Percentiles rank a stretch among this genome's conserved stretches.
Evolutionary conservation across 2,329 filamentous ascomycete genomes (phyloP).

Genomic region (Stemphylium beticola): DNA sequence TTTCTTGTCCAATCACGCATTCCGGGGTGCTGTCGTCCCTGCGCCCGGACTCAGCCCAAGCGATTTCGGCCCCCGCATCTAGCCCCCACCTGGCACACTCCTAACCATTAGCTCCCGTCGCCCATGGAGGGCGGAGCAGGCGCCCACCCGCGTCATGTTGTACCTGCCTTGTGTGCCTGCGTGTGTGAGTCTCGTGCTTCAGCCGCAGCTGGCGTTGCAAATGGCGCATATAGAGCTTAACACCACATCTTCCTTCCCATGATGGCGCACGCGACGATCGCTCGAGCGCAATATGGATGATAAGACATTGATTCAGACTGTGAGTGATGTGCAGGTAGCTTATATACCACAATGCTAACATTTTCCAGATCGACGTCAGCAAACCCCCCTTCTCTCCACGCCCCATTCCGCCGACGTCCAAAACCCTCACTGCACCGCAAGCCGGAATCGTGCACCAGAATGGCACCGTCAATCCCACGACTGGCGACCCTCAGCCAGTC

Average conservation of each 20-base stretch:
- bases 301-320: conserved; percentile 11
- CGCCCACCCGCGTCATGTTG: conserved; percentile 1
- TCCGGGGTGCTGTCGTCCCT: not conserved
- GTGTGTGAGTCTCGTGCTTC: conserved; percentile 9
- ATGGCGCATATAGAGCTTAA: conserved; percentile 5
- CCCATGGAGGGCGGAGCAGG: conserved; percentile 1
- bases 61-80: conserved; percentile 3
- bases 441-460: not conserved
- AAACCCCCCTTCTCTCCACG: conserved; percentile 34
- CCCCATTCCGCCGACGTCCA: conserved; percentile 26
- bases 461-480: not conserved
- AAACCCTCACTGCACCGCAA: conserved; percentile 14
- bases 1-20: conserved; percentile 6
- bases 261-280: not conserved
- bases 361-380: conserved; percentile 7
- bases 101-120: conserved; percentile 5
- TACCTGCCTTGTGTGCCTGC: not conserved
- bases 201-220: not conserved
- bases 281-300: conserved; percentile 22
- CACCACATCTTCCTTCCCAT: not conserved
- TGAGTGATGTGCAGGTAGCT: not conserved
- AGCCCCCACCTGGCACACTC: conserved; percentile 9
- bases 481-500: conserved; percentile 21
- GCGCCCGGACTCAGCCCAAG: conserved; percentile 1
- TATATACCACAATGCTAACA: not conserved